phyloP scores from a whole-genome alignment of 371 early-diverging fungal species.

The Lichtheimia ramosa region DNA sequence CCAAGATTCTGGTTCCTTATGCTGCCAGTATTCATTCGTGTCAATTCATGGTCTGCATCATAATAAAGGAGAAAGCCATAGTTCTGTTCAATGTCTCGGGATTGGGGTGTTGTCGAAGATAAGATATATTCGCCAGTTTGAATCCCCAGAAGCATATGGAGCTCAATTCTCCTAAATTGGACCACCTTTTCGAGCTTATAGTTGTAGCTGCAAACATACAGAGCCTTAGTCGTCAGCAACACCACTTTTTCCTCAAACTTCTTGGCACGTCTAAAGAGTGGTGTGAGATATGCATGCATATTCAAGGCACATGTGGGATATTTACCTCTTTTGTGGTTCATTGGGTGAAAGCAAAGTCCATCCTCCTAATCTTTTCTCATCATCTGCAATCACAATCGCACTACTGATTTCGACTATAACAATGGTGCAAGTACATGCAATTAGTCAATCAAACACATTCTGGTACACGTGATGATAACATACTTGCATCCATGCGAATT shows the following conservation, averaged over 20 bases:
- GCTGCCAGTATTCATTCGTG: slow-evolving; percentile 62
- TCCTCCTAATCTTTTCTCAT: slow-evolving; percentile 52
- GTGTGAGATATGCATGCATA: not conserved
- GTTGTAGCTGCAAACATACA: slow-evolving; percentile 76
- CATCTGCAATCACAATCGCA: slow-evolving; percentile 62
- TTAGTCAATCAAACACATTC: too few species aligned
- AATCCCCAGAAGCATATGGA: slow-evolving; percentile 56
- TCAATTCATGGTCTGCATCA: slow-evolving; percentile 48
- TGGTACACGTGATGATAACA: slow-evolving; percentile 3
- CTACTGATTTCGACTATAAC: slow-evolving; percentile 50
- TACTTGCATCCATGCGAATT: slow-evolving; percentile 51
- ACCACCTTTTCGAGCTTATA: slow-evolving; percentile 72
- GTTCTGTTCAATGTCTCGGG: slow-evolving; percentile 49
- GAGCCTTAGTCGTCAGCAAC: slow-evolving; percentile 62
- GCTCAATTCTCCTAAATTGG: slow-evolving; percentile 62
- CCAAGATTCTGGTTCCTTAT: slow-evolving; percentile 47
- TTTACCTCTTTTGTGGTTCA: slow-evolving; percentile 33
- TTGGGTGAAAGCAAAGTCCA: slow-evolving; percentile 66
- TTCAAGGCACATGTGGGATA: not conserved
- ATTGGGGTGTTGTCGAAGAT: slow-evolving; percentile 41
- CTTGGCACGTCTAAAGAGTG: slow-evolving; percentile 17
- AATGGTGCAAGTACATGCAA: too few species aligned
- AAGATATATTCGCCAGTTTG: slow-evolving; percentile 64
- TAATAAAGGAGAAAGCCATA: slow-evolving; percentile 60
- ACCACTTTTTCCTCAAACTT: slow-evolving; percentile 73